These are phyloP conservation scores for Grosmannia huntii DNA, from an alignment of 2,329 filamentous ascomycete genomes.

Conservation along the genomic window DNA sequence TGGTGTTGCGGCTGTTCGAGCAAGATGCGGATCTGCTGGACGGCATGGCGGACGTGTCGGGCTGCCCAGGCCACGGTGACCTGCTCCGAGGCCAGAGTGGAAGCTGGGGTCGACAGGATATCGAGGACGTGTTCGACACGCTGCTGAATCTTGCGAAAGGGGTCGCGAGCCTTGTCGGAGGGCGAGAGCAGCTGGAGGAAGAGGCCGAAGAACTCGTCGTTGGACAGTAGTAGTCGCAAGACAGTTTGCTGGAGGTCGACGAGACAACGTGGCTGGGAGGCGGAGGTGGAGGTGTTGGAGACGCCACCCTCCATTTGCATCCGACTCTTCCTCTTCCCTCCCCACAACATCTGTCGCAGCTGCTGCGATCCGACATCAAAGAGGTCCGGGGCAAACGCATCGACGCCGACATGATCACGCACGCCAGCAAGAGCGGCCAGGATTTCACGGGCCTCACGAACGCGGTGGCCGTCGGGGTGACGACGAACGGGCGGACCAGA, in stretches of 20 bases:
- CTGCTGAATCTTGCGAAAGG: constrained; percentile 34
- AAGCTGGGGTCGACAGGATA: constrained; percentile 18
- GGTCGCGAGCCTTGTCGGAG: constrained; percentile 29
- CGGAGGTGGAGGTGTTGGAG: no score
- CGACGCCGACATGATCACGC: constrained; percentile 25
- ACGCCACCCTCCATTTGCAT: constrained; percentile 21
- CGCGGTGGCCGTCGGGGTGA: constrained; percentile 22
- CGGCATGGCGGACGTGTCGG: constrained; percentile 29
- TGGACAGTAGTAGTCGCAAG: constrained; percentile 39
- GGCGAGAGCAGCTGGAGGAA: constrained; percentile 33
- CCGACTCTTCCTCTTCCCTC: neutral
- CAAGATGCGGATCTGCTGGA: constrained; percentile 30
- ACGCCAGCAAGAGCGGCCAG: constrained; percentile 31
- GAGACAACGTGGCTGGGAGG: no score
- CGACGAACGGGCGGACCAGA: constrained; percentile 20
- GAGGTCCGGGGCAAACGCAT: constrained; percentile 32
- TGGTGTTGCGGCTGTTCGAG: constrained; percentile 7
- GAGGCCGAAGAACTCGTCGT: constrained; percentile 41
- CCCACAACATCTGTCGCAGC: constrained; percentile 6
- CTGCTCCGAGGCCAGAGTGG: neutral
- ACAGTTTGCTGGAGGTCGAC: constrained; percentile 36
- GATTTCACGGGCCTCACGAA: constrained; percentile 38
- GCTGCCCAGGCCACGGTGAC: constrained; percentile 36
- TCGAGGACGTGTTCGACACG: constrained; percentile 33
- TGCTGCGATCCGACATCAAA: constrained; percentile 18